Evolutionary conservation across 2,329 filamentous ascomycete species (phyloP), one percentile per base, ranked within the genome.

Genomic region (Colletotrichum sp.): DNA sequence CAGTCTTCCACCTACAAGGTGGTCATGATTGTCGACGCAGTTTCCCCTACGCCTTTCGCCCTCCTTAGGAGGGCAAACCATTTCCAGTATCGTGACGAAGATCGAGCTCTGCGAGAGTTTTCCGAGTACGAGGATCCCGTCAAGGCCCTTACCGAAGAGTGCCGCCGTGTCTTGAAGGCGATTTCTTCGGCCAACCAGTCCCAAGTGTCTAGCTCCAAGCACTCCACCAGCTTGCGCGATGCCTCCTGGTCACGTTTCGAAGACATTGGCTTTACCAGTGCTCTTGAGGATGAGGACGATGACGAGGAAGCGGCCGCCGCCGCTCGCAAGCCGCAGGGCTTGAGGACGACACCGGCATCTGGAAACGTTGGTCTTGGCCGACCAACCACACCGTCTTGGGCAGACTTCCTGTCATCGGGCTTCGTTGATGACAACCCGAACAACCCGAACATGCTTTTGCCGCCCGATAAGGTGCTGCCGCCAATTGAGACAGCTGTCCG

Each of bases 161-260:
- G 96, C 83, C 93, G 94, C 77, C 93, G 97, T 84, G 97, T 99
- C 64, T 89, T 99, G 72, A 94, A 93, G 83, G 94, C 95, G 34
- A 96, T 99, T 79, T 96, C 97, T 14, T 93, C 94, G 0, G 93
- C 94, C 61, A 99, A 99, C 79, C 95, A 98, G 83, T 97, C 95
- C 1, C 92, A 94, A 70, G 91, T 93, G 16, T 94, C 93, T 6
- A 93, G 89, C 81, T 88, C 91, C 18, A 93, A 95, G 82, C 91
- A 92, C 73, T 95, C 93, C 2, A 95, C 93, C 6, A 92, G 93
- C 76, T 86, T 95, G 71, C 91, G 92, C 43, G 96, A 99, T 83
- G 95, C 96, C 24, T 98, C 96, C 0, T 99, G 97, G 97, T 99
- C 97, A 18, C 92, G 96, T 67, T 99, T 99, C 78, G 95, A 98